phyloP scores from a whole-genome alignment of 2,329 filamentous ascomycete species.

The Calonectria pseudoturangicola region DNA sequence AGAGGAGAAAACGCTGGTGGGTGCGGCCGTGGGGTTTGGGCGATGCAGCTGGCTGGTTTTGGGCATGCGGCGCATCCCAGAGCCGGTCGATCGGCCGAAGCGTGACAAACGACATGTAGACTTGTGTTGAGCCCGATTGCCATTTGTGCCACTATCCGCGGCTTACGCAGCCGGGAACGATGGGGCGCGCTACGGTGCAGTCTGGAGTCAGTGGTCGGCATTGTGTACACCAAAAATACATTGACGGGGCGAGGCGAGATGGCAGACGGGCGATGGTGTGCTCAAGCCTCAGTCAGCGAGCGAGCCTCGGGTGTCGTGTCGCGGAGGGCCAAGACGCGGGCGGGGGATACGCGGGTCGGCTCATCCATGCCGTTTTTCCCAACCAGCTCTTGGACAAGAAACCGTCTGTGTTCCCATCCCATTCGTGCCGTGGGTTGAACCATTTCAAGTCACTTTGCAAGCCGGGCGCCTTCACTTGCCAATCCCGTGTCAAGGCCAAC shows the following conservation, averaged over 20 bases:
- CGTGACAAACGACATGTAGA: constrained; percentile 25
- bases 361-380: constrained; percentile 33
- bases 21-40: constrained; percentile 16
- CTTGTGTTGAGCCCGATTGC: constrained; percentile 3
- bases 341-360: constrained; percentile 34
- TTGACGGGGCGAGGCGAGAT: not conserved
- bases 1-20: constrained; percentile 25
- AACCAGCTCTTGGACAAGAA: constrained; percentile 28
- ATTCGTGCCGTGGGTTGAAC: constrained; percentile 26
- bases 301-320: constrained; percentile 32
- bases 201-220: constrained; percentile 8
- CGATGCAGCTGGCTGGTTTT: constrained; percentile 33
- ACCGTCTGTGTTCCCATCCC: constrained; percentile 28
- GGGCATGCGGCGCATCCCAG: constrained; percentile 25
- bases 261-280: constrained; percentile 37
- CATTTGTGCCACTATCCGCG: constrained; percentile 18
- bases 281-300: constrained; percentile 34
- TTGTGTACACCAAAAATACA: constrained; percentile 26
- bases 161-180: constrained; percentile 9
- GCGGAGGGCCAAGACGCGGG: constrained; percentile 16
- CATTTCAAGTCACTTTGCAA: constrained; percentile 24
- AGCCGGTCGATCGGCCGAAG: constrained; percentile 40
- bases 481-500: constrained; percentile 21
- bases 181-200: constrained; percentile 15
- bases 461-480: constrained; percentile 15